Evolutionary conservation across 345 rosid species (phyloP).

Genomic region (Stellera chamaejasme): DNA sequence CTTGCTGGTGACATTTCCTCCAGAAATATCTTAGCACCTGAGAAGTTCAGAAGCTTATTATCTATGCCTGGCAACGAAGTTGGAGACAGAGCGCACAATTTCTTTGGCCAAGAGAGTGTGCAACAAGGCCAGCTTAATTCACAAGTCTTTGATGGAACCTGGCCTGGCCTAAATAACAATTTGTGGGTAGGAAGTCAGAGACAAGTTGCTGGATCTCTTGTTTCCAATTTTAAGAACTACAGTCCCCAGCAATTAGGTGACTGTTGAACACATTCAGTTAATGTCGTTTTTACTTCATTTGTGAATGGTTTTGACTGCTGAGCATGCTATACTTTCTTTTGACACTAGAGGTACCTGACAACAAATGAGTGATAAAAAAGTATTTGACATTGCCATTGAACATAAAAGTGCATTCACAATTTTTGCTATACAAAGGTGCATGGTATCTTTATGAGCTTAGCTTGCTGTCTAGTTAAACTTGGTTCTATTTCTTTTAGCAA

Average conservation of each 20-base stretch:
- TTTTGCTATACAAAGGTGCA: conserved; percentile 2
- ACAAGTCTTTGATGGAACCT: conserved; percentile 51
- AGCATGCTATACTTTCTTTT: neutral
- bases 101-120: conserved; percentile 64
- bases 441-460: conserved; percentile 1
- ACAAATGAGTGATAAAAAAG: neutral
- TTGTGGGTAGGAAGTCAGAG: conserved; percentile 50
- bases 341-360: too few relatives aligned
- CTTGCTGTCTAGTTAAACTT: conserved; percentile 8
- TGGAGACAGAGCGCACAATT: conserved; percentile 89
- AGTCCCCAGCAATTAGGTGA: conserved; percentile 60
- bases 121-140: conserved; percentile 60
- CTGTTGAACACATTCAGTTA: conserved; percentile 7
- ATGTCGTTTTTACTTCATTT: neutral
- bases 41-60: conserved; percentile 26
- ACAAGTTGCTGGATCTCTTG: conserved; percentile 43
- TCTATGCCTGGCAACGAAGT: conserved; percentile 97
- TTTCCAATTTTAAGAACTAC: conserved; percentile 49
- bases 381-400: neutral
- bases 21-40: conserved; percentile 22
- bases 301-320: neutral
- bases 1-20: conserved; percentile 21
- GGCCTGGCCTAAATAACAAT: conserved; percentile 51
- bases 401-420: neutral
- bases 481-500: conserved; percentile 21